Percentiles rank a stretch among this genome's conserved stretches.
phyloP scores from a whole-genome alignment of 1,139 yeast genomes.

The Hansenula anomala region DNA sequence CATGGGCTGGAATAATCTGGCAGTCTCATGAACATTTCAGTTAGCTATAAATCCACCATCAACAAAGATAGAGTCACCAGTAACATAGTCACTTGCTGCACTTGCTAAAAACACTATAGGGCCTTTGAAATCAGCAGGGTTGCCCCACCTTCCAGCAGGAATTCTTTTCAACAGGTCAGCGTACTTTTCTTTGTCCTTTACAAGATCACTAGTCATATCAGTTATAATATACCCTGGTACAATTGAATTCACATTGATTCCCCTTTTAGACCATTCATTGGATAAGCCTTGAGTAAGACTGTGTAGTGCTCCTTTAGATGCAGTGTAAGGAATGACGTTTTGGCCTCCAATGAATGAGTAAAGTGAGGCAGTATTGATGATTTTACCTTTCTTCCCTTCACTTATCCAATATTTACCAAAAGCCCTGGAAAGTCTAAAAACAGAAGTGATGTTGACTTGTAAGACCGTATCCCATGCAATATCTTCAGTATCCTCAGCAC shows the following conservation, averaged over 20 bases:
- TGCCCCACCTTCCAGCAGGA: constrained; percentile 49
- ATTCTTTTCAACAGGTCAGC: constrained; percentile 37
- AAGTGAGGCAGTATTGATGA: constrained; percentile 59
- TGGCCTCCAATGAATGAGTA: constrained; percentile 40
- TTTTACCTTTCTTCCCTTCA: constrained; percentile 50
- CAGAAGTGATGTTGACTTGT: constrained; percentile 44
- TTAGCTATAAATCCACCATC: constrained; percentile 56
- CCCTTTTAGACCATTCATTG: constrained; percentile 48
- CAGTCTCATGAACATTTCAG: constrained; percentile 12
- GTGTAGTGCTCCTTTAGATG: constrained; percentile 48
- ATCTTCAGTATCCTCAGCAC: constrained; percentile 34
- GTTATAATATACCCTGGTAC: constrained; percentile 56
- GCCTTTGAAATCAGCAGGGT: constrained; percentile 50
- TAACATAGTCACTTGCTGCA: constrained; percentile 45
- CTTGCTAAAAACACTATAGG: constrained; percentile 47
- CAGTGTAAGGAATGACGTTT: constrained; percentile 43
- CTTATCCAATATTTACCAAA: constrained; percentile 39
- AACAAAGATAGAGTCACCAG: constrained; percentile 48
- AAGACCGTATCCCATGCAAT: constrained; percentile 40
- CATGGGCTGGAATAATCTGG: too few species aligned
- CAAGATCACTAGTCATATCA: constrained; percentile 40
- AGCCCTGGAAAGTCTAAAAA: constrained; percentile 39
- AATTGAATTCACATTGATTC: constrained; percentile 48
- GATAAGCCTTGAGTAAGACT: constrained; percentile 45
- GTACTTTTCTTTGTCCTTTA: constrained; percentile 28